phyloP scores from a whole-genome alignment of 2,329 filamentous ascomycete genomes.

The Ceratocystis destructans region DNA sequence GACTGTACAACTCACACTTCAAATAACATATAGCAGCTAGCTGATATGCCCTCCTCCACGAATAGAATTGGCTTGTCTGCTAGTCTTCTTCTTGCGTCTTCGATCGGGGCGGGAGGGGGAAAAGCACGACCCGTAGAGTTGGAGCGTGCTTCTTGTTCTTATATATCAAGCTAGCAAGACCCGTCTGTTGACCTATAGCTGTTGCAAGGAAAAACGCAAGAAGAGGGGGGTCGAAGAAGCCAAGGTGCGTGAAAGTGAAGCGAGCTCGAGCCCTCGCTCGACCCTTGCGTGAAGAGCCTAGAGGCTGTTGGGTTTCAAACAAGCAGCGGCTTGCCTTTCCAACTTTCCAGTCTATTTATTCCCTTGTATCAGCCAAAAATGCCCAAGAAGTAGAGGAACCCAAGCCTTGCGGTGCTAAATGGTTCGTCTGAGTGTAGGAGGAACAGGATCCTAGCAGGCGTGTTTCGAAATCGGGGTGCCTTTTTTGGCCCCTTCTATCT shows the following conservation, averaged over 20 bases:
- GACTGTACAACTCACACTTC: constrained; percentile 2
- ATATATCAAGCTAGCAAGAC: constrained; percentile 1
- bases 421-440: constrained; percentile 3
- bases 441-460: constrained; percentile 1
- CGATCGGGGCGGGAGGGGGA: not conserved
- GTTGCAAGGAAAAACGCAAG: not conserved
- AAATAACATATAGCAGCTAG: constrained; percentile 6
- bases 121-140: not conserved
- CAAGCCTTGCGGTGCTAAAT: not conserved
- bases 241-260: not conserved
- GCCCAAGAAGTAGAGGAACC: not conserved
- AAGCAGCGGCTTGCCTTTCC: not conserved
- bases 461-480: constrained; percentile 2
- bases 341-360: not conserved
- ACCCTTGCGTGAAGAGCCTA: not conserved
- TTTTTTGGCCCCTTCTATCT: too few species aligned
- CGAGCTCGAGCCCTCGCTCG: constrained; percentile 5
- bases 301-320: constrained; percentile 8
- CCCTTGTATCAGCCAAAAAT: constrained; percentile 1
- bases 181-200: not conserved
- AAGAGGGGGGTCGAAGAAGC: not conserved
- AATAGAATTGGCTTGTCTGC: constrained; percentile 3
- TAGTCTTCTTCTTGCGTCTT: constrained; percentile 1
- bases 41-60: constrained; percentile 4
- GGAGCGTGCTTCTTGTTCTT: constrained; percentile 7